Conservation (phyloP, 495 filamentous ascomycete species). For the Hypoxylon crocopeplum region DNA sequence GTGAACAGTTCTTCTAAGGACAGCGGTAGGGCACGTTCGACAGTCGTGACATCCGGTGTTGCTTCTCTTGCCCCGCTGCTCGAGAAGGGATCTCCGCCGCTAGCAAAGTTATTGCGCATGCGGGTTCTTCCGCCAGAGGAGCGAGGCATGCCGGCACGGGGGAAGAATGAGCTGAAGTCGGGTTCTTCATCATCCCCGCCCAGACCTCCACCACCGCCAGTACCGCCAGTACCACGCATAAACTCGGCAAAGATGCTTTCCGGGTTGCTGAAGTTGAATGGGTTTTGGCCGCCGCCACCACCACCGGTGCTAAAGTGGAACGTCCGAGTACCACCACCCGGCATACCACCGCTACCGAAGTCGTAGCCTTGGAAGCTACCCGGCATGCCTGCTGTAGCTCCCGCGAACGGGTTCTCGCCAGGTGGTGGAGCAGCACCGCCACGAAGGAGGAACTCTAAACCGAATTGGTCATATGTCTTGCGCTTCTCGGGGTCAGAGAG, state of each 20-base stretch:
- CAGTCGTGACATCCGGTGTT: conserved; percentile 86
- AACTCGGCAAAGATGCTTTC: conserved; percentile 87
- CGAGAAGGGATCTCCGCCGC: conserved; percentile 48
- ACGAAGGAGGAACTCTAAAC: conserved; percentile 88
- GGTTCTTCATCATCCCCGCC: conserved; percentile 46
- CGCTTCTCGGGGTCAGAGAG: conserved; percentile 97
- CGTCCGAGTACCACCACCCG: conserved; percentile 55
- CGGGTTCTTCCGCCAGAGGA: conserved; percentile 47
- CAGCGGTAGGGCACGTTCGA: conserved; percentile 82
- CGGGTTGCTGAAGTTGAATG: conserved; percentile 82
- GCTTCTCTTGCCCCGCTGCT: conserved; percentile 55
- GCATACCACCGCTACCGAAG: conserved; percentile 54
- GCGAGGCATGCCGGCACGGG: conserved; percentile 45
- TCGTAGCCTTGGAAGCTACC: conserved; percentile 61
- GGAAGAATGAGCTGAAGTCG: conserved; percentile 40
- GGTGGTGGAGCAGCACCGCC: conserved; percentile 79
- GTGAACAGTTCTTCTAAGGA: conserved; percentile 86
- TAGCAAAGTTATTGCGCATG: conserved; percentile 48
- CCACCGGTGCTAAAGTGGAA: conserved; percentile 77
- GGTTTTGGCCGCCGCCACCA: conserved; percentile 47
- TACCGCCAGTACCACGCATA: conserved; percentile 63
- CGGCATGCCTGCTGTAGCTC: conserved; percentile 53
- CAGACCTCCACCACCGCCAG: no score
- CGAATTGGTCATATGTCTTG: conserved; percentile 93
- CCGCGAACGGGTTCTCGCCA: conserved; percentile 57